A percentile compares a stretch with the other conserved stretches of the same genome.
Evolutionary conservation across 257 asterid genomes (phyloP).

Genomic region (Solanum medicagineum): DNA sequence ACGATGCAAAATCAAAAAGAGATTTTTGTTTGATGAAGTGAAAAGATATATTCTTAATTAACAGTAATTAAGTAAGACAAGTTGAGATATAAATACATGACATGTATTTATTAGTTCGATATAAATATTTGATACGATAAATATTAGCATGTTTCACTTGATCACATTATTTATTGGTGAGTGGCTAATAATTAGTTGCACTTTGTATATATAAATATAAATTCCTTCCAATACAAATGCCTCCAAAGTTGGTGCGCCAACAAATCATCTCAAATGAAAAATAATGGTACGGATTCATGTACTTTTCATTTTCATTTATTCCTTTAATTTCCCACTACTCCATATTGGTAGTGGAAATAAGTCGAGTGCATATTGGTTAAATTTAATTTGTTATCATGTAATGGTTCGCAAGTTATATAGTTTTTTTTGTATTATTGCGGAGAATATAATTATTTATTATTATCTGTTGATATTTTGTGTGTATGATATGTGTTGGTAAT

Average conservation of each 20-base stretch:
- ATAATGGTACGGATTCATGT: neutral
- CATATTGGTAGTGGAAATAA: neutral
- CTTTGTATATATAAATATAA: neutral
- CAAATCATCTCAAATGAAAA: neutral
- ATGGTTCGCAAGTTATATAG: neutral
- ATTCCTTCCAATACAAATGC: neutral
- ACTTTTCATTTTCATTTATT: neutral
- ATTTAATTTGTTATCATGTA: neutral
- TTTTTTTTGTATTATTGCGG: neutral
- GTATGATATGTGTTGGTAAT: too few species aligned
- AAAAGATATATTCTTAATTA: neutral
- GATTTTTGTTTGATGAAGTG: neutral
- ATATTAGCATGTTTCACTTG: neutral
- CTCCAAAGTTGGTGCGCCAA: neutral
- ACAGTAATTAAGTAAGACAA: neutral
- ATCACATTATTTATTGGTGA: neutral
- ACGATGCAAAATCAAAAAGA: neutral
- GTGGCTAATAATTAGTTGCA: neutral
- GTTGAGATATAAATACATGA: neutral
- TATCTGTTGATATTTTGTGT: neutral
- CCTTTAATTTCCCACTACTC: neutral
- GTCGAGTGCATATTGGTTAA: neutral
- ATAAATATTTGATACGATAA: neutral
- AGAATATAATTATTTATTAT: neutral
- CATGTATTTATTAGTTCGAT: neutral